Base-by-base conservation (phyloP, 2,329 filamentous ascomycete genomes). In the Clarireedia hainanense region DNA sequence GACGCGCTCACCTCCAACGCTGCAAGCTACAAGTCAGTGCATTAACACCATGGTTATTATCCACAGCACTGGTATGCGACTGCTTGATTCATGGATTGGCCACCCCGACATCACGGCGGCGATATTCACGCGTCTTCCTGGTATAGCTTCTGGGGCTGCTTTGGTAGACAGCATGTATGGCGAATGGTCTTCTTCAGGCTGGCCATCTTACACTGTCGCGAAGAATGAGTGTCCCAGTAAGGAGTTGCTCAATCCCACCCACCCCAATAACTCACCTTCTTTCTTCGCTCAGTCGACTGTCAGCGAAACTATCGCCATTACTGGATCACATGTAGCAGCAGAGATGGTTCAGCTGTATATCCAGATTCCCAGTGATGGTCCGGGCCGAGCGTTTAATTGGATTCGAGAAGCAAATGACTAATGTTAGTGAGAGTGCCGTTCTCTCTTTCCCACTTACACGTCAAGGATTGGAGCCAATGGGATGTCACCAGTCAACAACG, bases 161-260 rank as follows among this genome's bases (percentile, higher is more conserved):
- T 75, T 85, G 39, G 78, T 78, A 5, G 79, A 83, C 61, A 70
- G 86, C 15, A 75, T 86, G n/a, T 86, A 81, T 64, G 82, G 83
- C 43, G 74, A 74, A 50, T 74, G 78, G 57, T 82, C 81, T 66
- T 81, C 81, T 2, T 77, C 75, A 12, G 65, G 64, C 0, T 64
- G 61, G 64, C 72, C 84, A 1, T 78, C 82, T 3, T 89, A 88
- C 83, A 48, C 84, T 17, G 79, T 87, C 60, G 83, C 84, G n/a
- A 71, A 74, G 61, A 76, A 78, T 27, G 78, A 74, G 6, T 73
- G 69, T 6, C 75, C 81, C 57, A 84, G 81, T 58, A 49, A 42
- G n/a, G 46, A 12, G 30, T 34, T 34, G 30, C 30, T 34, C 30
- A 12, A 34, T 34, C 3, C 30, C 30, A 34, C 4, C 30, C 12